Percentiles rank a stretch among this genome's conserved stretches.
phyloP scores from a whole-genome alignment of 176 grass and related monocot genomes.

The Phyllostachys edulis region DNA sequence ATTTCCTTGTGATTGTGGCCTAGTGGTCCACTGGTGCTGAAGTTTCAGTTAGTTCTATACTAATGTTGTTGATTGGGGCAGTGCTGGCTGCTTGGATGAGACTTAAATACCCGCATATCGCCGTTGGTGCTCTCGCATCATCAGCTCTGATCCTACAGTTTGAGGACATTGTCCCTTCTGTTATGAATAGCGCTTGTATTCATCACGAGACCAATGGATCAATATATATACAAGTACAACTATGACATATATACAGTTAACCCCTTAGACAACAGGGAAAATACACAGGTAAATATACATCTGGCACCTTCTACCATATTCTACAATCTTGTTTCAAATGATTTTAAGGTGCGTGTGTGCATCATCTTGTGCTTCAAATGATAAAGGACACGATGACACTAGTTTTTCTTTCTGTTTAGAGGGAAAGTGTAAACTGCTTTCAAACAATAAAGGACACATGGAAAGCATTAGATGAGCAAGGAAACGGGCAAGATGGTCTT shows the following conservation, averaged over 20 bases:
- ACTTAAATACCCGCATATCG: conserved; percentile 89
- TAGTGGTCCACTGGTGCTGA: neutral
- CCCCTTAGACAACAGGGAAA: no score
- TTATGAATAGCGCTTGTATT: no score
- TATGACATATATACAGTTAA: no score
- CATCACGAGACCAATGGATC: no score
- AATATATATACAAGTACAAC: no score
- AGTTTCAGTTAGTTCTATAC: neutral
- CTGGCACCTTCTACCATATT: conserved; percentile 66
- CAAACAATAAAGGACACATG: conserved; percentile 82
- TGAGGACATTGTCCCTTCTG: conserved; percentile 93
- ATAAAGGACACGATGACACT: neutral
- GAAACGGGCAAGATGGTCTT: conserved; percentile 53
- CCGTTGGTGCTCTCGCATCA: conserved; percentile 71
- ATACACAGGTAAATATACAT: no score
- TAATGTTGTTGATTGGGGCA: conserved; percentile 22
- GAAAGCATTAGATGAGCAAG: conserved; percentile 68
- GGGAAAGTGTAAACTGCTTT: conserved; percentile 86
- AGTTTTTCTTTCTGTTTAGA: conserved; percentile 48
- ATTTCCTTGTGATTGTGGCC: neutral
- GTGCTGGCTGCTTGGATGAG: conserved; percentile 99
- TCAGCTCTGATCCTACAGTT: conserved; percentile 96
- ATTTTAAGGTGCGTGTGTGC: conserved; percentile 66
- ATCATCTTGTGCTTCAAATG: neutral
- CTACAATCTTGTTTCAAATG: conserved; percentile 87